Base-by-base conservation (phyloP, 1,139 yeast species). In the Pneumocystis canis region DNA sequence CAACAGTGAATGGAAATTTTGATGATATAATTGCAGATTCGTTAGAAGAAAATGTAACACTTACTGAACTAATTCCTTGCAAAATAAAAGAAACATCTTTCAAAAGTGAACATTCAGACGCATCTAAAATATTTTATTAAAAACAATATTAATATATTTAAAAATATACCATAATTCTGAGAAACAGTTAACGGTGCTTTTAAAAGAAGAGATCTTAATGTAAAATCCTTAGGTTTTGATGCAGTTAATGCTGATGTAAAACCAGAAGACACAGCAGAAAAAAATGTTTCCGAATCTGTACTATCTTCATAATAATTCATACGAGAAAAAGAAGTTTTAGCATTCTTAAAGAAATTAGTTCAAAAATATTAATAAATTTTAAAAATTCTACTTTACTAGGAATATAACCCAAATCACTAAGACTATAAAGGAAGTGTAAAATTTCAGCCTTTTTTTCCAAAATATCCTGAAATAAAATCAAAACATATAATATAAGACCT, bases 1-100 rank as follows among this genome's bases (percentile, higher is more conserved):
- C 77, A 53, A 82, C 76, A 30, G 90, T 82, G 66, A 79, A 80
- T 31, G 84, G 81, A 14, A 87, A 72, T 47, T 76, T 74, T 0
- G 74, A 68, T 0, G 95, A 89, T 11, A 87, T 71, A 6, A 75
- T 68, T 16, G 76, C 71, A 28, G 68, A 69, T 6, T 75, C 73
- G 16, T 71, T 68, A 5, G 73, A 72, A 5, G 69, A 69, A 73
- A 85, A 80, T 1, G 81, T 78, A 61, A 89, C 80, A 58, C 82
- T 69, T 57, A 79, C 80, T 0, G 95, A 84, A 59, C 87, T 85
- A 6, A 87, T 79, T 0, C 96, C 97, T 31, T 85, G 78, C 39
- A 90, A 73, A 0, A 88, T 81, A 71, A 81, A 89, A 2, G 86
- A 81, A 4, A 88, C 73, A 67, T 81, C 84, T 16, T 77, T 76